Conservation (phyloP, 148 eudicot species). For the Persicaria tinctoria region DNA sequence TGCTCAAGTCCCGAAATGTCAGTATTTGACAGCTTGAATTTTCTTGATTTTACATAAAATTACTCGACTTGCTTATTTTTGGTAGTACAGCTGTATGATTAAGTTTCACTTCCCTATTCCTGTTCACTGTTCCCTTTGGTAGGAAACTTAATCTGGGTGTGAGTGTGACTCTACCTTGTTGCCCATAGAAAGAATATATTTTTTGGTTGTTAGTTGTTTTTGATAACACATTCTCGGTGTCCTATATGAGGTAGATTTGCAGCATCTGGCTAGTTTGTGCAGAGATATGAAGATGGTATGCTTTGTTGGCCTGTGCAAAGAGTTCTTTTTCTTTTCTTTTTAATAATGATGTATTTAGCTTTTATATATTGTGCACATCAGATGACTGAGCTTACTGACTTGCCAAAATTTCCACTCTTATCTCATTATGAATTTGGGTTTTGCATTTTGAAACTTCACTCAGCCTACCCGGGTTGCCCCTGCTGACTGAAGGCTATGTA, state of each 20-base stretch:
- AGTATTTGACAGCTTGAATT: neutral
- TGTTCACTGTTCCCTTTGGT: neutral
- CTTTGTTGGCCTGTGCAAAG: neutral
- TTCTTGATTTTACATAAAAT: neutral
- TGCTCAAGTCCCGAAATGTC: neutral
- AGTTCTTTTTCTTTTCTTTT: neutral
- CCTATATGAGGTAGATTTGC: neutral
- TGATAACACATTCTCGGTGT: neutral
- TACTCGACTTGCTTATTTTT: neutral
- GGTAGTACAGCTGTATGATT: neutral
- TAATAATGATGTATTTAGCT: neutral
- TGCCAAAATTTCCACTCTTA: neutral
- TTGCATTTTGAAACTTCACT: neutral
- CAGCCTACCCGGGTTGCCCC: neutral
- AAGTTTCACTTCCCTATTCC: neutral
- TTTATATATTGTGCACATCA: neutral
- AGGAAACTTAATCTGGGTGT: neutral
- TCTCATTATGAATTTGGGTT: neutral
- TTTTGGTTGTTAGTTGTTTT: neutral
- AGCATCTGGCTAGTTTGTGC: neutral
- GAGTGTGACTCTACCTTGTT: neutral
- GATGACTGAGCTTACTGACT: neutral
- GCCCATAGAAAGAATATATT: neutral
- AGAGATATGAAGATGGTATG: neutral
- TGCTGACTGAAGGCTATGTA: neutral